Evolutionary conservation across 805 yeast species (phyloP), one percentile per base, ranked within the genome.

Genomic region (Scheffersomyces amazonensis): DNA sequence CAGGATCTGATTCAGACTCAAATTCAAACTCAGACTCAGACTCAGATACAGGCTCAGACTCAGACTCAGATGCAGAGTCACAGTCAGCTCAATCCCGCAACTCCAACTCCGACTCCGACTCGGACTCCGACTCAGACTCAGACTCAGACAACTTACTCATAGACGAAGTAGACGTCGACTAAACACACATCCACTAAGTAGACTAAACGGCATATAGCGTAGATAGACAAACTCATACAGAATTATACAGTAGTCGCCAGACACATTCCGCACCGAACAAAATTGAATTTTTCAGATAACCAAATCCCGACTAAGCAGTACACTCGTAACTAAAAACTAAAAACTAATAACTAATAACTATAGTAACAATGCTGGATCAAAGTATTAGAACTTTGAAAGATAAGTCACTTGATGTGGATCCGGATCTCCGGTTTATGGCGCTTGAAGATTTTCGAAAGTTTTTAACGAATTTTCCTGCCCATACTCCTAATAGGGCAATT

Each of bases 371-470:
- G 60, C 50, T 46, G 33, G 55, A 53, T 13, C 47, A 59, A 47
- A 64, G 58, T 39, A 44, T 63, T 37, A 50, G 52, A 27, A 39
- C 52, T 11, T 50, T 69, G 35, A 61, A 53, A 39, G 74, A 71
- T 28, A 69, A 71, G 46, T 76, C 81, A 11, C 66, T 66, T 30
- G 86, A 81, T 47, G 81, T 81, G 2, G 96, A 87, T 50, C 84
- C 93, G 3, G 96, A 87, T 54, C 64, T 84, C 47, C 67, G 96
- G 55, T 87, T 80, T 62, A 87, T 87, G 96, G 95, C 90, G 2
- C 64, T 87, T 39, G 83, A 76, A 48, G 96, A 87, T 52, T 69
- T 86, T 49, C 77, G 74, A 48, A 75, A 75, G 52, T 52, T 62
- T 33, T 50, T 75, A 16, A 24, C 15, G n/a, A n/a, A n/a, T n/a